Conservation (phyloP, 495 filamentous ascomycete species). For the Daldinia childiae region DNA sequence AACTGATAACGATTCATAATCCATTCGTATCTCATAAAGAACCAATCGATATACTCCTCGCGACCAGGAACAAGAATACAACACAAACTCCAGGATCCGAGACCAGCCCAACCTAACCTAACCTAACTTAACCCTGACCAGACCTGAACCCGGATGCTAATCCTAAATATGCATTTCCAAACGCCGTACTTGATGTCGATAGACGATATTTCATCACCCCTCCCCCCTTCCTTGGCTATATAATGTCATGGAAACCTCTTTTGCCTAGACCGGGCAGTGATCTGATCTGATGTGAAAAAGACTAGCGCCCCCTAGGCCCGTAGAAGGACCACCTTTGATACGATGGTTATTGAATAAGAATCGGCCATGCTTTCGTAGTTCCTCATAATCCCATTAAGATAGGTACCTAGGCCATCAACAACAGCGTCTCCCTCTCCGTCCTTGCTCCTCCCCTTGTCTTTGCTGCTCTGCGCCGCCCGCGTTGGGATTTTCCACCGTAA, state of each 20-base stretch:
- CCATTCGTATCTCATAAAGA: neutral
- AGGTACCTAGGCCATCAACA: constrained; percentile 46
- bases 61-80: neutral
- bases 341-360: neutral
- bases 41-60: neutral
- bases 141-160: neutral
- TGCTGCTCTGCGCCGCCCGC: constrained; percentile 46
- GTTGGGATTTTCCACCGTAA: constrained; percentile 52
- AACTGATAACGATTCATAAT: neutral
- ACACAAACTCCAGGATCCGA: neutral
- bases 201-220: neutral
- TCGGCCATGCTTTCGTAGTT: neutral
- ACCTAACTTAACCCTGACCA: neutral
- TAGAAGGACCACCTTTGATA: too few relatives aligned
- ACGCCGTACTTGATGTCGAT: neutral
- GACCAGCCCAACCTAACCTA: neutral
- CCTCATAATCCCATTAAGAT: neutral
- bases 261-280: too few relatives aligned
- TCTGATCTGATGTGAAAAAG: too few relatives aligned
- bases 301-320: neutral
- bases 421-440: constrained; percentile 55
- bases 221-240: neutral
- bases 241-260: too few relatives aligned
- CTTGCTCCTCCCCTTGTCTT: constrained; percentile 41
- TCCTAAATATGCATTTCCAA: constrained; percentile 2